These are phyloP conservation scores for Aspergillus cristatus DNA, from an alignment of 495 filamentous ascomycete genomes.

Conservation along the genomic window DNA sequence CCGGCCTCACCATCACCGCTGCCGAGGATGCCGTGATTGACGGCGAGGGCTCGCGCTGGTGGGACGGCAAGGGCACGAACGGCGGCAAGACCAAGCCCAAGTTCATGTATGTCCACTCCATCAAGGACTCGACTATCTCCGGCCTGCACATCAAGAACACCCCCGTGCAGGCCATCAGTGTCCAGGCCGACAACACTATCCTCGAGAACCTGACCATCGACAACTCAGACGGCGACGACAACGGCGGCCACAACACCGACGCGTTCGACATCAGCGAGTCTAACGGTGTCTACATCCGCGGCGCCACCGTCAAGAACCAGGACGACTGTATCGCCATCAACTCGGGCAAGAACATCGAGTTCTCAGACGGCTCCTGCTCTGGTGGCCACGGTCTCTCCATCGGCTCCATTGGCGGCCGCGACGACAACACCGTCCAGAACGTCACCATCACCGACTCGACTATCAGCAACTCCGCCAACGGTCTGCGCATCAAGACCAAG, in stretches of 20 bases:
- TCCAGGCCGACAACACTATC: conserved; percentile 43
- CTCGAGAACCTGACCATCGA: conserved; percentile 48
- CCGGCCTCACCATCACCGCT: conserved; percentile 33
- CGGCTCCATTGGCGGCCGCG: conserved; percentile 39
- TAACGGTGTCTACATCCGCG: conserved; percentile 42
- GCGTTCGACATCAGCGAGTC: conserved; percentile 52
- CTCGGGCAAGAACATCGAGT: background rate
- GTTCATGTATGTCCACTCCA: conserved; percentile 45
- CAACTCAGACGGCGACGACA: conserved; percentile 45
- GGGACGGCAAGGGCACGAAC: conserved; percentile 44
- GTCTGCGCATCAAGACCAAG: conserved; percentile 40
- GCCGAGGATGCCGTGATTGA: conserved; percentile 32
- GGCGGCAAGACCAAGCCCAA: conserved; percentile 50
- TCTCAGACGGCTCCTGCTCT: conserved; percentile 20
- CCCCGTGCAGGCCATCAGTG: conserved; percentile 53
- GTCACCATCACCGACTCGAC: conserved; percentile 26
- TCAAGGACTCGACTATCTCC: conserved; percentile 34
- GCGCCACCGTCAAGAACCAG: conserved; percentile 50
- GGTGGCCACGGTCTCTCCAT: conserved; percentile 41
- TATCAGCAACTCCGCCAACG: conserved; percentile 26
- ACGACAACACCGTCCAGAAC: conserved; percentile 37
- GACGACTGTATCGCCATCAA: conserved; percentile 59
- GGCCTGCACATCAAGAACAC: conserved; percentile 45
- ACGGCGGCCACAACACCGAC: conserved; percentile 55
- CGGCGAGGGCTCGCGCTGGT: conserved; percentile 39